phyloP scores from a whole-genome alignment of 176 grass and related monocot species.

The Microstegium vimineum region DNA sequence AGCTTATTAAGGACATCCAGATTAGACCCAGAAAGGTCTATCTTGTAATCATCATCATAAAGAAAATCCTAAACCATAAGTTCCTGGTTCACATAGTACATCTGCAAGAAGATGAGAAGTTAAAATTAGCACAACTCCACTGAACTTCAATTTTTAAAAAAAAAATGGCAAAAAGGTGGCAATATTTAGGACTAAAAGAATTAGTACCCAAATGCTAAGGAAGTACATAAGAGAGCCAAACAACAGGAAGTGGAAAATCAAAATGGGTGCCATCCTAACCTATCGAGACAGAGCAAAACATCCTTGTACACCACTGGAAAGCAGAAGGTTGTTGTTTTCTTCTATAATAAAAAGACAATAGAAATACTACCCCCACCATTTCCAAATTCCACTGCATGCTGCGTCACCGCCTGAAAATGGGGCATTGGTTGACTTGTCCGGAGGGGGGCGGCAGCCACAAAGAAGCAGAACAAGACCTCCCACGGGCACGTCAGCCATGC shows the following conservation, averaged over 20 bases:
- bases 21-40: constrained; percentile 49
- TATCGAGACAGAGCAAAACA: constrained; percentile 19
- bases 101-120: constrained; percentile 42
- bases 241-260: background rate
- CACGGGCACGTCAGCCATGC: no score
- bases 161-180: background rate
- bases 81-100: constrained; percentile 82
- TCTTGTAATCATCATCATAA: constrained; percentile 67
- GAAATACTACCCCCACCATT: background rate
- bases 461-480: no score
- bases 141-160: constrained; percentile 6
- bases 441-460: no score
- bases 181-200: background rate
- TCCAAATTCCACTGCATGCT: background rate
- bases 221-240: background rate
- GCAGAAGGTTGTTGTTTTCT: constrained; percentile 21
- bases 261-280: constrained; percentile 7
- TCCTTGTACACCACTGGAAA: background rate
- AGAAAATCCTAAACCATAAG: constrained; percentile 71
- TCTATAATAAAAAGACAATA: background rate
- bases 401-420: no score
- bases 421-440: no score
- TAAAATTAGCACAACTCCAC: constrained; percentile 23
- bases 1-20: constrained; percentile 56
- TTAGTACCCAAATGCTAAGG: background rate